Base-by-base conservation (phyloP, 306 rosid species). In the Sicyos edulis region DNA sequence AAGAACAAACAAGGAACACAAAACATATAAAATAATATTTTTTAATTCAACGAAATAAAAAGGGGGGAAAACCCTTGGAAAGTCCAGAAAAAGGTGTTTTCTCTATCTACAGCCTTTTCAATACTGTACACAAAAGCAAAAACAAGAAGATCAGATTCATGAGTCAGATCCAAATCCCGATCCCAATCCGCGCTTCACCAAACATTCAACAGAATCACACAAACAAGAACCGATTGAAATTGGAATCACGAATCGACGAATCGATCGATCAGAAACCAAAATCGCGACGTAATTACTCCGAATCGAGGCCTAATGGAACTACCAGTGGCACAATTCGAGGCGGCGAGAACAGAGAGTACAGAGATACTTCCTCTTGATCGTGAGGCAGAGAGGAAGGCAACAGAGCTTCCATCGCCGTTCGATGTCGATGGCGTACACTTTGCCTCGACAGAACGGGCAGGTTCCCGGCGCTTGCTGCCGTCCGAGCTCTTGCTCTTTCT, bases 371-470 rank as follows among this genome's bases (percentile, higher is more conserved):
- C 97, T 73, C 87, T 91, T 91, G 88, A 89, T 77, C 80, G 82
- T 85, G 84, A 86, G 86, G 49, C 96, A 93, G 76, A 93, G 69
- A 19, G 96, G 95, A 19, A 91, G 81, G 52, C 86, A 86, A 45
- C 95, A 90, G 62, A 88, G 82, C 72, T 34, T 86, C 79, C 92
- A 80, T 67, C 80, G 80, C 17, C 80, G 78, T 77, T 93, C 97
- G 2, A 91, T 92, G 50, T 91, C 97, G 76, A 78, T 72, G 71
- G 87, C 95, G 73, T 85, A 81, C 47, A 93, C 99, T 69, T 93
- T 93, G 20, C 95, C 99, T 10, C 83, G 82, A 63, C 99, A 93
- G 81, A 78, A 57, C 71, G 99, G 99, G 49, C 99, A 93, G 0
- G 88, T 81, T 15, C 99, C 99, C 0, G 97, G 90, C 0, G 96